Evolutionary conservation across 768 basidiomycete genomes (phyloP), one percentile per base, ranked within the genome.

Genomic region (Mycena kentingensis): DNA sequence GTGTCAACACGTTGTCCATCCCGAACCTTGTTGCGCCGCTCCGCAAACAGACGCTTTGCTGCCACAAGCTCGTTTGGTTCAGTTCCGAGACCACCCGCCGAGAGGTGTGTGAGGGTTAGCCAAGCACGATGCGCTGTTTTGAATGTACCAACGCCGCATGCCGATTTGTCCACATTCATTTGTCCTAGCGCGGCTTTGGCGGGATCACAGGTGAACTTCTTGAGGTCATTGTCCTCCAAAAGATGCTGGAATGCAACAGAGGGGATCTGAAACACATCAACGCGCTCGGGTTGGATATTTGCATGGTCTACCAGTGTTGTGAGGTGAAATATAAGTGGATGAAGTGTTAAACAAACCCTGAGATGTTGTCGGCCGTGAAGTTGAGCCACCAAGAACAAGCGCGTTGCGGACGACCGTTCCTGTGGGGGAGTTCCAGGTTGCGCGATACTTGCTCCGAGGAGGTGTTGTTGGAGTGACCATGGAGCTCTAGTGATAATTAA

Each of bases 61-160:
- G 28, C 46, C 5, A 47, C 46, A 8, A 11, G 21, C 22, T 47
- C 11, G 32, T 47, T 47, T 16, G 16, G 29, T 5, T 47, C 16
- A 13, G 28, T 22, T 4, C 46, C 46, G 5, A 47, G 31, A 12
- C 31, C 32, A 16, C 22, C 3, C 3, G 3, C 18, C 5, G 46
- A 5, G 27, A 47, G 46, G 19, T 29, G 32, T 24, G 21, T 13
- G n/a, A 47, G 32, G 6, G 32, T 19, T 8, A 47, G 32, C 24
- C 22, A 47, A 6, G n/a, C 46, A n/a, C 13, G 45, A 11, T 46
- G 27, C 8, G 45, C 45, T n/a, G 45, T 46, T 21, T 46, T 46
- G 18, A 47, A 47, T 22, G 46, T 34, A 4, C 46, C 46, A 25
- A 29, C 21, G 21, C 46, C 46, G 31, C 8, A 16, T 8, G 31